Conservation (phyloP, 306 rosid genomes). For the Quercus robur region DNA sequence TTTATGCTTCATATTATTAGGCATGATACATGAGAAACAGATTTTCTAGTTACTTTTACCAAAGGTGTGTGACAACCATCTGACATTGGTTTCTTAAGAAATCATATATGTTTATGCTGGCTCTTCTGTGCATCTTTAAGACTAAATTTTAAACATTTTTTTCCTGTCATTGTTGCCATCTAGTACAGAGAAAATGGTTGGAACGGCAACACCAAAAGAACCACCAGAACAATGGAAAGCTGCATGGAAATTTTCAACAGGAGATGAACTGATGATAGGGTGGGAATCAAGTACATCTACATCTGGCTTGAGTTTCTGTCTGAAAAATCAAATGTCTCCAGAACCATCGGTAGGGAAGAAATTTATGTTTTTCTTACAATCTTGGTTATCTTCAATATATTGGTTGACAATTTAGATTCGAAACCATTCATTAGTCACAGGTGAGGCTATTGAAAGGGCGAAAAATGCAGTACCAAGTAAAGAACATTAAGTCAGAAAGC, state of each 20-base stretch:
- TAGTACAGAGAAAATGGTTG: constrained; percentile 93
- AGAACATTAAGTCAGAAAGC: constrained; percentile 25
- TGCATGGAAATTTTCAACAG: constrained; percentile 75
- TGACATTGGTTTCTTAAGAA: too few relatives aligned
- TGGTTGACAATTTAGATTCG: constrained; percentile 9
- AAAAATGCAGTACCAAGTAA: constrained; percentile 58
- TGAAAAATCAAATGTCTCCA: constrained; percentile 44
- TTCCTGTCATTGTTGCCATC: constrained; percentile 44
- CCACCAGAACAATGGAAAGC: constrained; percentile 61
- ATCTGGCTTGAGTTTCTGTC: constrained; percentile 51
- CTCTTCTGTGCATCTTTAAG: not conserved
- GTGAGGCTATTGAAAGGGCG: constrained; percentile 75
- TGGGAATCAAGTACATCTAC: constrained; percentile 56
- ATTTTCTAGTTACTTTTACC: too few relatives aligned
- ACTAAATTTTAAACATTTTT: constrained; percentile 26
- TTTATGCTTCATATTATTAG: not conserved
- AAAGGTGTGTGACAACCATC: too few relatives aligned
- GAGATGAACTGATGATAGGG: constrained; percentile 62
- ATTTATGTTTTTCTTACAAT: not conserved
- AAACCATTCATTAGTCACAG: constrained; percentile 36
- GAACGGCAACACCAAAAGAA: constrained; percentile 82
- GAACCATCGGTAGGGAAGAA: constrained; percentile 57
- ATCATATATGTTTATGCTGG: not conserved
- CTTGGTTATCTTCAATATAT: not conserved
- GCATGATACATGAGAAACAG: too few relatives aligned